phyloP scores from a whole-genome alignment of 495 filamentous ascomycete genomes.

The Lasiosphaeriaceae sp. region DNA sequence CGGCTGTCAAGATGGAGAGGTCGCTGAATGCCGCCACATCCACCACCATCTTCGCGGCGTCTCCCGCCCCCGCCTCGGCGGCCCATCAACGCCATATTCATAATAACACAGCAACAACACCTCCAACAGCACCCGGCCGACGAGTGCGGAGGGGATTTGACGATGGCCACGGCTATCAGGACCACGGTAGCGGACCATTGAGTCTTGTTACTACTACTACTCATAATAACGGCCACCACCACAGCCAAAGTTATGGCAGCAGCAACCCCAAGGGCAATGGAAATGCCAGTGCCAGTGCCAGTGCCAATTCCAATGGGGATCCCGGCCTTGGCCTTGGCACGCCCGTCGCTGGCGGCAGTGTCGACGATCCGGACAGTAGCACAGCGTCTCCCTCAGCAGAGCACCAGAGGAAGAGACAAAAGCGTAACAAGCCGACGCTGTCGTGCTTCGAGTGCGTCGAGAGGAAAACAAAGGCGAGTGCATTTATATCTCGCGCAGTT shows the following conservation, averaged over 20 bases:
- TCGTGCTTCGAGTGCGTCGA: conserved; percentile 70
- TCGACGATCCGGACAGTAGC: conserved; percentile 21
- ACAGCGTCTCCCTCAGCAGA: conserved; percentile 33
- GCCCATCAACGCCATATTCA: background rate
- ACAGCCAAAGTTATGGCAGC: background rate
- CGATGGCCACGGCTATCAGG: background rate
- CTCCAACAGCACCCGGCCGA: background rate
- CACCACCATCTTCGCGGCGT: conserved; percentile 39
- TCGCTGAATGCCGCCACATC: conserved; percentile 19
- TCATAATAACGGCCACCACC: background rate
- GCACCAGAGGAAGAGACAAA: conserved; percentile 59
- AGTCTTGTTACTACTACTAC: background rate
- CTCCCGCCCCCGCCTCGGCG: conserved; percentile 6
- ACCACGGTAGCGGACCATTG: background rate
- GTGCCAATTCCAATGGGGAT: conserved; percentile 1
- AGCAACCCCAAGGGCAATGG: no score
- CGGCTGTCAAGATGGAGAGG: conserved; percentile 9
- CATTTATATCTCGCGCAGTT: background rate
- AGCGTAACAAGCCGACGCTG: conserved; percentile 70
- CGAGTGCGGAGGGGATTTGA: background rate
- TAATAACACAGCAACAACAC: background rate
- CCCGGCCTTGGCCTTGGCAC: background rate
- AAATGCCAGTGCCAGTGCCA: background rate
- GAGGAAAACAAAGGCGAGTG: conserved; percentile 62
- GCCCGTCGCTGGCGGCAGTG: background rate